Percentiles rank a stretch among this genome's conserved stretches.
phyloP scores from a whole-genome alignment of 768 basidiomycete species.

The Pulveroboletus sp. region DNA sequence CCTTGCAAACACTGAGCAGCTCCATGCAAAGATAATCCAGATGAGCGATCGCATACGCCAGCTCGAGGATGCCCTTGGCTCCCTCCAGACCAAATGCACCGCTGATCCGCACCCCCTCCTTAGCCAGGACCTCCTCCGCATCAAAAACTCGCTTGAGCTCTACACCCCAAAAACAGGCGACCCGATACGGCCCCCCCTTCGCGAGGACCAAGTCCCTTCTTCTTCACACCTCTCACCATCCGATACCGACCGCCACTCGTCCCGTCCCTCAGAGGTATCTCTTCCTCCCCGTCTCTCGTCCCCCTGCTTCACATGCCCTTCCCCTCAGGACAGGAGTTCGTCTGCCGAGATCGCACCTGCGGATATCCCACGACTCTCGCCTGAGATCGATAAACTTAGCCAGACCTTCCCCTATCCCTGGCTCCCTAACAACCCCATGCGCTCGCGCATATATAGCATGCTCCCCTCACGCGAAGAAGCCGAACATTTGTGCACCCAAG shows the following conservation, averaged over 20 bases:
- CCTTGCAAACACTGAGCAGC: slow-evolving; percentile 61
- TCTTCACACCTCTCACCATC: slow-evolving; percentile 7
- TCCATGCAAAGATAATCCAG: slow-evolving; percentile 58
- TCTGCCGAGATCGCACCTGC: slow-evolving; percentile 20
- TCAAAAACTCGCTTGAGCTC: slow-evolving; percentile 66
- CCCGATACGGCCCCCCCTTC: background rate
- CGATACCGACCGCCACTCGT: slow-evolving; percentile 9
- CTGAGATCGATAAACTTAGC: slow-evolving; percentile 46
- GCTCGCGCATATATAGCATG: slow-evolving; percentile 58
- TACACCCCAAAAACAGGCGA: slow-evolving; percentile 36
- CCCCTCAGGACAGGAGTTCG: slow-evolving; percentile 21
- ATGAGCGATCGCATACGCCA: slow-evolving; percentile 60
- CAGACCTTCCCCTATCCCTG: slow-evolving; percentile 68
- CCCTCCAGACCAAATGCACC: slow-evolving; percentile 38
- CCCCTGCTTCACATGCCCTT: background rate
- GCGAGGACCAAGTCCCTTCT: slow-evolving; percentile 11
- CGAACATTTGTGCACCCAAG: slow-evolving; percentile 55
- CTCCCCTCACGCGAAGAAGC: slow-evolving; percentile 59
- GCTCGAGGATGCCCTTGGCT: slow-evolving; percentile 55
- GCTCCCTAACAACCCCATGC: slow-evolving; percentile 57
- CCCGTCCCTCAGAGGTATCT: slow-evolving; percentile 25
- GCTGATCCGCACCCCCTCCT: slow-evolving; percentile 51
- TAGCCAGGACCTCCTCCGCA: slow-evolving; percentile 50
- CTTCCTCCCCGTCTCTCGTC: background rate
- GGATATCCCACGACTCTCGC: slow-evolving; percentile 22